A percentile compares a stretch with the other conserved stretches of the same genome.
Evolutionary conservation across 768 basidiomycete species (phyloP).

Genomic region (Mycena sanguinolenta): DNA sequence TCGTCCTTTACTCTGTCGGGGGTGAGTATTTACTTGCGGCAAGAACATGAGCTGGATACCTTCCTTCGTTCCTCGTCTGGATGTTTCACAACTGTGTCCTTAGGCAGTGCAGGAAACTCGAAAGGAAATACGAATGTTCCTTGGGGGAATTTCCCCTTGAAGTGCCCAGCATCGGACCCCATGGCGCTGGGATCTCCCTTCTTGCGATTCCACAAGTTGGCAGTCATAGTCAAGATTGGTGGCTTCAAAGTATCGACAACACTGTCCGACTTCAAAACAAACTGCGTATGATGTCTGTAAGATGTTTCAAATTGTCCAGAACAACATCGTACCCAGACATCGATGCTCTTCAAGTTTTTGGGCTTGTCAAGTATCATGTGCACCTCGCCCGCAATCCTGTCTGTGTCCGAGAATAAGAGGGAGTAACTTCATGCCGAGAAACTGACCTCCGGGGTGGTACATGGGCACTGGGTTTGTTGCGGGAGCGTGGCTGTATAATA

Average conservation of each 20-base stretch:
- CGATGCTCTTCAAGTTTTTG: slow-evolving; percentile 23
- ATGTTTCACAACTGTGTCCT: slow-evolving; percentile 28
- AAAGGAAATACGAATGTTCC: slow-evolving; percentile 34
- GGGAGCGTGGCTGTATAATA: slow-evolving; percentile 35
- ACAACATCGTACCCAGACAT: slow-evolving; percentile 26
- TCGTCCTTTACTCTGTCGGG: slow-evolving; percentile 21
- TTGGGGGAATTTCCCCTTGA: slow-evolving; percentile 33
- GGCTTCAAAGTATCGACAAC: slow-evolving; percentile 23
- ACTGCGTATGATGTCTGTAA: background rate
- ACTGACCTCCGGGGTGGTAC: slow-evolving; percentile 34
- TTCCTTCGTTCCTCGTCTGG: slow-evolving; percentile 25
- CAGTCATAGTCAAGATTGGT: slow-evolving; percentile 23
- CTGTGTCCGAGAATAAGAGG: background rate
- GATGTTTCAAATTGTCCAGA: background rate
- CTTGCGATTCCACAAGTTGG: slow-evolving; percentile 31
- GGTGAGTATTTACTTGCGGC: background rate
- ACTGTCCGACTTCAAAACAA: slow-evolving; percentile 21
- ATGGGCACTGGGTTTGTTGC: slow-evolving; percentile 16
- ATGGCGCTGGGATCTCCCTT: slow-evolving; percentile 22
- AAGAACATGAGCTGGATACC: slow-evolving; percentile 4
- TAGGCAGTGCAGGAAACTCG: slow-evolving; percentile 27
- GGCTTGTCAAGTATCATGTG: slow-evolving; percentile 31
- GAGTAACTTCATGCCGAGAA: background rate
- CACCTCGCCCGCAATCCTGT: slow-evolving; percentile 28
- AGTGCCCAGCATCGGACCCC: background rate